phyloP scores from a whole-genome alignment of 2,329 filamentous ascomycete species.

The Fusarium aywerte region DNA sequence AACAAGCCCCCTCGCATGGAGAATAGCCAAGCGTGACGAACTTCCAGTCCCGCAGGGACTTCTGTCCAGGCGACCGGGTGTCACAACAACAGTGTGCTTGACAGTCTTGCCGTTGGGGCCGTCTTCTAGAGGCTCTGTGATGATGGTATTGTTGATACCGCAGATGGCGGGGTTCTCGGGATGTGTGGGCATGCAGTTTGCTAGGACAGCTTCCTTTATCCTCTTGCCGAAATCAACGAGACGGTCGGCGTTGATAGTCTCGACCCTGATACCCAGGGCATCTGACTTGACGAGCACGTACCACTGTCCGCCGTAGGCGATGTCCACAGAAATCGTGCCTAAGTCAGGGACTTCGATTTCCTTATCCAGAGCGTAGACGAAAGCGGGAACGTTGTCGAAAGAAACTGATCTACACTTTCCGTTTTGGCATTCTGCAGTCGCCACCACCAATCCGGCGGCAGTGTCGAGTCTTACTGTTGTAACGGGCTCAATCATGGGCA shows the following conservation, averaged over 20 bases:
- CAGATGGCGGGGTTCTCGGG: constrained; percentile 54
- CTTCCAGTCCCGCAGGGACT: constrained; percentile 19
- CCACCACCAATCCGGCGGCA: constrained; percentile 10
- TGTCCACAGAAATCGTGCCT: background rate
- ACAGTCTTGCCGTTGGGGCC: constrained; percentile 6
- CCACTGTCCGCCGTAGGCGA: constrained; percentile 24
- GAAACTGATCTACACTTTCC: constrained; percentile 25
- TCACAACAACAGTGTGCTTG: constrained; percentile 15
- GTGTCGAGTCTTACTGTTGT: constrained; percentile 9
- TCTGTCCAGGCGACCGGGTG: constrained; percentile 10
- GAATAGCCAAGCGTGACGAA: constrained; percentile 11
- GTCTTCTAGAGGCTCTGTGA: constrained; percentile 45
- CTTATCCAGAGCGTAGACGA: constrained; percentile 18
- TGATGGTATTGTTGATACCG: constrained; percentile 55
- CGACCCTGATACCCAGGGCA: constrained; percentile 9
- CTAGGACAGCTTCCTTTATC: constrained; percentile 55
- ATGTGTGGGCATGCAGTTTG: constrained; percentile 51
- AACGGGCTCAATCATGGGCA: constrained; percentile 54
- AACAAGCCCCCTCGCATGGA: background rate
- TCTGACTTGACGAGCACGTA: constrained; percentile 21
- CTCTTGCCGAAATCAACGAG: constrained; percentile 49
- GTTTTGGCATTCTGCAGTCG: constrained; percentile 15
- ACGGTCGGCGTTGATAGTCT: constrained; percentile 21
- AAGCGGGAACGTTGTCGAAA: constrained; percentile 16
- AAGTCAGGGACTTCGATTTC: constrained; percentile 4